These are phyloP conservation scores for Yarrowia sp. DNA, from an alignment of 805 yeast genomes.

Conservation along the genomic window DNA sequence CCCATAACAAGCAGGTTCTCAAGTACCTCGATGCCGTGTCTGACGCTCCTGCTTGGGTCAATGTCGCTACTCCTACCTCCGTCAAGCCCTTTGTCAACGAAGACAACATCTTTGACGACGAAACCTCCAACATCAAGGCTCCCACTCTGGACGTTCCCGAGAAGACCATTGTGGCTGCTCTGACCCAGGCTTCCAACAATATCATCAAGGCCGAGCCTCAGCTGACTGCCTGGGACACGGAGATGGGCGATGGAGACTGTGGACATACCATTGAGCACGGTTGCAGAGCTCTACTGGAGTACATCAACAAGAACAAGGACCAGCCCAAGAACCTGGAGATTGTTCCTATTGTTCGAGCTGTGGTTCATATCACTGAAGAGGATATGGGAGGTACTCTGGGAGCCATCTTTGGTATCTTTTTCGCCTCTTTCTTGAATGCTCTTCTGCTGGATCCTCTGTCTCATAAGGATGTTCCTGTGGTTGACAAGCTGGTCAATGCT, in stretches of 20 bases:
- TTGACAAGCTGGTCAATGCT: constrained; percentile 34
- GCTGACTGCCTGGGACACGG: constrained; percentile 79
- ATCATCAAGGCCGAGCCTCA: constrained; percentile 55
- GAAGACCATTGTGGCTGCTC: constrained; percentile 30
- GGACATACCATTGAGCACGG: constrained; percentile 89
- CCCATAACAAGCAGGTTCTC: constrained; percentile 45
- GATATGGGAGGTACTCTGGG: constrained; percentile 98
- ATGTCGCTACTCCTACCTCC: neutral
- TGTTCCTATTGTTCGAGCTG: constrained; percentile 43
- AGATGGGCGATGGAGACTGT: constrained; percentile 96
- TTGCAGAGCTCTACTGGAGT: constrained; percentile 63
- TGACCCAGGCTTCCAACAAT: constrained; percentile 10
- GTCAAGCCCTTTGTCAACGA: constrained; percentile 13
- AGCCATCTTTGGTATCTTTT: constrained; percentile 80
- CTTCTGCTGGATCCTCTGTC: neutral
- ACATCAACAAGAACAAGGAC: constrained; percentile 44
- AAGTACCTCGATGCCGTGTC: constrained; percentile 68
- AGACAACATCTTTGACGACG: constrained; percentile 10
- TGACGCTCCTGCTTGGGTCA: constrained; percentile 75
- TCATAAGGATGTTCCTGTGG: constrained; percentile 2
- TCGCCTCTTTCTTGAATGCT: constrained; percentile 68
- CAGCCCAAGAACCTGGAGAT: constrained; percentile 48
- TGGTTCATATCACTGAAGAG: constrained; percentile 75
- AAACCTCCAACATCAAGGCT: constrained; percentile 28
- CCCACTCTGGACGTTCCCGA: constrained; percentile 29